These are phyloP conservation scores for Mrakia blollopis DNA, from an alignment of 768 basidiomycete species.

Conservation along the genomic window DNA sequence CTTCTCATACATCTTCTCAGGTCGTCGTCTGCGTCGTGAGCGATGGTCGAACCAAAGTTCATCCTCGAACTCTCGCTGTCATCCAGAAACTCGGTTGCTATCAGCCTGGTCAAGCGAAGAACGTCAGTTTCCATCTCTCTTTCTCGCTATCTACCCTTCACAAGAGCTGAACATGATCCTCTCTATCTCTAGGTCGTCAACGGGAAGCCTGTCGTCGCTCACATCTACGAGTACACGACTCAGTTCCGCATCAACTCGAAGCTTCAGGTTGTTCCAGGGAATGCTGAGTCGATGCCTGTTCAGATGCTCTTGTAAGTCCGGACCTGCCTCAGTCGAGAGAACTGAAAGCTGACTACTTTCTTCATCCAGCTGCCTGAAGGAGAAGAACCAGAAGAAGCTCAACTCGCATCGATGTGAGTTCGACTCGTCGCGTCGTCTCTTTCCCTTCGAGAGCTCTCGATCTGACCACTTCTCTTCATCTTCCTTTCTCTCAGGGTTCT, in stretches of 20 bases:
- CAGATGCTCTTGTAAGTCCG: slow-evolving; percentile 28
- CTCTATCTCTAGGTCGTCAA: slow-evolving; percentile 27
- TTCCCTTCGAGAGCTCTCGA: neutral
- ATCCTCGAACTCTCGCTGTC: slow-evolving; percentile 54
- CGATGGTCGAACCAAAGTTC: slow-evolving; percentile 78
- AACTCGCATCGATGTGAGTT: slow-evolving; percentile 33
- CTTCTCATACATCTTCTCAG: too few relatives aligned
- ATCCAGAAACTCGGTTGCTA: slow-evolving; percentile 31
- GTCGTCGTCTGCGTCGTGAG: slow-evolving; percentile 83
- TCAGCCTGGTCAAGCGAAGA: slow-evolving; percentile 18
- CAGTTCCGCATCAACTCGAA: slow-evolving; percentile 30
- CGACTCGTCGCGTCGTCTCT: neutral
- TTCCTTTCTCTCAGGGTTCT: slow-evolving; percentile 28
- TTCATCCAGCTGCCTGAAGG: slow-evolving; percentile 25
- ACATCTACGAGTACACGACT: slow-evolving; percentile 34
- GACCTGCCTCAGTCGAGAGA: neutral
- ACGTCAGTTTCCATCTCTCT: neutral
- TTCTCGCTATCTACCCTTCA: neutral
- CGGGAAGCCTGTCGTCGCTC: slow-evolving; percentile 30
- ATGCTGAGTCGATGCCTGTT: slow-evolving; percentile 30
- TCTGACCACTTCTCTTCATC: neutral
- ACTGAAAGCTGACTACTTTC: neutral
- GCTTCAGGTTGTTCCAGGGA: slow-evolving; percentile 31
- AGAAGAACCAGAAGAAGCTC: slow-evolving; percentile 34
- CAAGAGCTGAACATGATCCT: neutral